A percentile compares a stretch with the other conserved stretches of the same genome.
Conservation (phyloP, 495 filamentous ascomycete species). For the Penicillium mononematosum region DNA sequence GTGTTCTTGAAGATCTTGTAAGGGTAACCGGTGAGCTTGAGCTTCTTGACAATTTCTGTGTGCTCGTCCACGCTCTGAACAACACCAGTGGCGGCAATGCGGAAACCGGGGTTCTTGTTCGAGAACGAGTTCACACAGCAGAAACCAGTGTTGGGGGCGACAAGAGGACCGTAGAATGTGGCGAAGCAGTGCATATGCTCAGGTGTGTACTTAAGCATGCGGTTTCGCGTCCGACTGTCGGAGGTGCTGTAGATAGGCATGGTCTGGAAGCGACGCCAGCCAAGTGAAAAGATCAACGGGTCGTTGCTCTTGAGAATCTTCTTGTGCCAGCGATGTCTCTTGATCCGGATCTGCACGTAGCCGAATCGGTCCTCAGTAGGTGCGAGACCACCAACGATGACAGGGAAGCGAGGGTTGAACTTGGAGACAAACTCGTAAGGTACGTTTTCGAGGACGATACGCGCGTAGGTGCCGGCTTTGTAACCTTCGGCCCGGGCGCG, state of each 20-base stretch:
- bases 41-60: constrained; percentile 97
- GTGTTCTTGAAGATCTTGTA: constrained; percentile 99
- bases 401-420: constrained; percentile 80
- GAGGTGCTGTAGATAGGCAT: constrained; percentile 92
- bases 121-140: constrained; percentile 90
- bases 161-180: constrained; percentile 90
- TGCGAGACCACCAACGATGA: constrained; percentile 85
- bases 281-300: constrained; percentile 92
- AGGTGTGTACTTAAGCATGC: constrained; percentile 96
- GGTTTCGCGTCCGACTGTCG: constrained; percentile 86
- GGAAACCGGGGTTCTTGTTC: constrained; percentile 84
- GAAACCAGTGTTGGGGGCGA: constrained; percentile 94
- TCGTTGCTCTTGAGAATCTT: constrained; percentile 98
- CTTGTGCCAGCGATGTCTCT: constrained; percentile 97
- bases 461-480: constrained; percentile 90
- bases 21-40: constrained; percentile 87
- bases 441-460: constrained; percentile 81
- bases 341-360: constrained; percentile 92
- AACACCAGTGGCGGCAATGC: constrained; percentile 89
- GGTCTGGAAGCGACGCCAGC: constrained; percentile 94
- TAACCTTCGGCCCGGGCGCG: constrained; percentile 82
- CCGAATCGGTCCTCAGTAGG: constrained; percentile 94
- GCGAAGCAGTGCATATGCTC: constrained; percentile 98
- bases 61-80: constrained; percentile 90
- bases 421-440: constrained; percentile 88